Evolutionary conservation across 352 stramenopile species (phyloP).

Genomic region (Globisporangium spinosum): DNA sequence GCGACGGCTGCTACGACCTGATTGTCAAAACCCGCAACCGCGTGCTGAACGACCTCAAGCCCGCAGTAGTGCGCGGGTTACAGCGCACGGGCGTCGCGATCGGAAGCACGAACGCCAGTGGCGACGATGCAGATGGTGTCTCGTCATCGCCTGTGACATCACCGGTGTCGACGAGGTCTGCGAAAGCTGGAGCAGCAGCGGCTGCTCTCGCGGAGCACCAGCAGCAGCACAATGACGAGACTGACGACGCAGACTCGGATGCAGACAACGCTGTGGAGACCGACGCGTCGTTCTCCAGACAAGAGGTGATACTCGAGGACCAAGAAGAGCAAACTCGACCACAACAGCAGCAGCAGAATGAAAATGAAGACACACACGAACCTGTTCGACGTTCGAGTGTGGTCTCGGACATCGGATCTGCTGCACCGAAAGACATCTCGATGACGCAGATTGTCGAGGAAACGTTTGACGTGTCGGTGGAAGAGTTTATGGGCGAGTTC

Average conservation of each 20-base stretch:
- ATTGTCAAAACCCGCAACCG: constrained; percentile 60
- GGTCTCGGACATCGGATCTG: constrained; percentile 60
- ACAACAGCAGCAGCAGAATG: background rate
- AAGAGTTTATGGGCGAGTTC: constrained; percentile 70
- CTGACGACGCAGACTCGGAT: constrained; percentile 9
- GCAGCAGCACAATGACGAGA: constrained; percentile 6
- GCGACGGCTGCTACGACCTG: constrained; percentile 77
- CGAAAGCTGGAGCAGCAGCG: background rate
- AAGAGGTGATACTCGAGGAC: background rate
- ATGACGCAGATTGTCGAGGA: constrained; percentile 69
- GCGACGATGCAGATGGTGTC: background rate
- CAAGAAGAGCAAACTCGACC: background rate
- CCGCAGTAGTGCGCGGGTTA: background rate
- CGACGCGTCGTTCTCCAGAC: background rate
- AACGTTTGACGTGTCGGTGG: constrained; percentile 55
- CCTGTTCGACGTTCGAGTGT: constrained; percentile 30
- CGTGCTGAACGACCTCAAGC: constrained; percentile 26
- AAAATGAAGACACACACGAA: background rate
- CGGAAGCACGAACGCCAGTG: background rate
- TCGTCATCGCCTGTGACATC: constrained; percentile 2
- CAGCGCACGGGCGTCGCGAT: constrained; percentile 1
- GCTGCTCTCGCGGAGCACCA: background rate
- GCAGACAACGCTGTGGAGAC: constrained; percentile 5
- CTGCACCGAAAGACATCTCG: constrained; percentile 64
- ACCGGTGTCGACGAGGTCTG: background rate